Evolutionary conservation across 2,329 filamentous ascomycete genomes (phyloP).

Genomic region (Phoma herbarum): DNA sequence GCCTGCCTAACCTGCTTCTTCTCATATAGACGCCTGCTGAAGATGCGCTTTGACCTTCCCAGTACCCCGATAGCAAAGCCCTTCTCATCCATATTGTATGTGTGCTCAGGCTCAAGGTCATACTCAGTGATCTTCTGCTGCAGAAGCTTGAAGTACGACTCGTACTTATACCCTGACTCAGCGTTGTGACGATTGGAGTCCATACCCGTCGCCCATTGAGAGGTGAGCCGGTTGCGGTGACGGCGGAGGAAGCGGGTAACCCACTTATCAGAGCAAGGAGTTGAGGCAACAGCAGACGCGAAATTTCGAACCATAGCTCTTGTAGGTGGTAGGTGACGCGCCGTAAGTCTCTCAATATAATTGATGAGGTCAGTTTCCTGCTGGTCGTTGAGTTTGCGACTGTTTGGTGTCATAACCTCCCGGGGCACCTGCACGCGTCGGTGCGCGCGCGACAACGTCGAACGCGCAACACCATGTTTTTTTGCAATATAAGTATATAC

Average conservation of each 20-base stretch:
- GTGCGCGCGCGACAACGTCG: too few species aligned
- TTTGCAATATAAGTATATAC: too few species aligned
- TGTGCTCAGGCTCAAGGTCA: not conserved
- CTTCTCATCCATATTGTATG: constrained; percentile 6
- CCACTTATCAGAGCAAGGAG: constrained; percentile 1
- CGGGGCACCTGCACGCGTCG: not conserved
- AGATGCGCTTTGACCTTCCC: not conserved
- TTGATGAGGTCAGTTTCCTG: constrained; percentile 1
- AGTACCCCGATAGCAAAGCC: not conserved
- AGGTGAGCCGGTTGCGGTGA: not conserved
- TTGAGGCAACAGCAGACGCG: not conserved
- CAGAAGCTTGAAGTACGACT: constrained; percentile 2
- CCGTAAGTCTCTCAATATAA: not conserved
- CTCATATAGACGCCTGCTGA: not conserved
- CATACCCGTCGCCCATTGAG: not conserved
- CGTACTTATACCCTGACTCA: not conserved
- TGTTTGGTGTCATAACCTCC: not conserved
- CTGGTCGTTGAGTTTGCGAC: not conserved
- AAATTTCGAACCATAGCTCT: not conserved
- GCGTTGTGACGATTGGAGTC: constrained; percentile 5
- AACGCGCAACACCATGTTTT: too few species aligned
- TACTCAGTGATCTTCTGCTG: constrained; percentile 1
- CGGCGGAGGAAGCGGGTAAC: not conserved
- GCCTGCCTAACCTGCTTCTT: not conserved
- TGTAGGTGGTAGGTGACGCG: not conserved